Evolutionary conservation across 495 filamentous ascomycete species (phyloP).

Genomic region (Aspergillus avenaceus): DNA sequence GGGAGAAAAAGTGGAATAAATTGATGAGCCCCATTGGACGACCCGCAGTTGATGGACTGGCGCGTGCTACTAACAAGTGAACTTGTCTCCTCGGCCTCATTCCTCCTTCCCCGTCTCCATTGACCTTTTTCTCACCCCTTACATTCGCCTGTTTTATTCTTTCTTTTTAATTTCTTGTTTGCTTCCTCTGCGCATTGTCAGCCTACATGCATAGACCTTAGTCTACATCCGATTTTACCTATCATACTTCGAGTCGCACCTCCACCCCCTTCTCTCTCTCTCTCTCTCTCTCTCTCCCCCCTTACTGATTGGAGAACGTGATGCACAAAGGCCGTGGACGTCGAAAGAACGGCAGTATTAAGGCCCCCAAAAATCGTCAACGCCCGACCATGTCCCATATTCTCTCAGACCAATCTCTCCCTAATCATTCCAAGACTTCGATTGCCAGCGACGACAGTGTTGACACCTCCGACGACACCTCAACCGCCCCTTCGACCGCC

Average conservation of each 20-base stretch:
- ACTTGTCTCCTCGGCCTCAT: too few relatives aligned
- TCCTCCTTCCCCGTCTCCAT: too few relatives aligned
- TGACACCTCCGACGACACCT: constrained; percentile 15
- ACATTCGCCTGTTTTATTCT: background rate
- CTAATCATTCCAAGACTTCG: constrained; percentile 9
- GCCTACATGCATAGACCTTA: background rate
- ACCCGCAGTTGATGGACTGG: background rate
- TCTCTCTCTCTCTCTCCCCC: background rate
- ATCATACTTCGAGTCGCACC: background rate
- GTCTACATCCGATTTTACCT: background rate
- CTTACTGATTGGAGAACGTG: constrained; percentile 3
- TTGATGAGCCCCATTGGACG: background rate
- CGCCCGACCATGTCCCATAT: constrained; percentile 23
- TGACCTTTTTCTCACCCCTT: background rate
- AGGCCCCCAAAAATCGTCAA: constrained; percentile 7
- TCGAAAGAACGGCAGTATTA: constrained; percentile 21
- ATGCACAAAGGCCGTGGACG: constrained; percentile 18
- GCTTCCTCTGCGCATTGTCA: background rate
- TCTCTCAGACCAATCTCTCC: constrained; percentile 14
- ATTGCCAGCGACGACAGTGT: constrained; percentile 17
- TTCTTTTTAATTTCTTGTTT: background rate
- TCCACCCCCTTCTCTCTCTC: background rate
- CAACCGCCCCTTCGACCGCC: constrained; percentile 12
- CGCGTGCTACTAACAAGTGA: background rate
- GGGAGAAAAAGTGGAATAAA: background rate